A percentile compares a stretch with the other conserved stretches of the same genome.
Conservation (phyloP, 331 rosid genomes). For the Malus hybrid region DNA sequence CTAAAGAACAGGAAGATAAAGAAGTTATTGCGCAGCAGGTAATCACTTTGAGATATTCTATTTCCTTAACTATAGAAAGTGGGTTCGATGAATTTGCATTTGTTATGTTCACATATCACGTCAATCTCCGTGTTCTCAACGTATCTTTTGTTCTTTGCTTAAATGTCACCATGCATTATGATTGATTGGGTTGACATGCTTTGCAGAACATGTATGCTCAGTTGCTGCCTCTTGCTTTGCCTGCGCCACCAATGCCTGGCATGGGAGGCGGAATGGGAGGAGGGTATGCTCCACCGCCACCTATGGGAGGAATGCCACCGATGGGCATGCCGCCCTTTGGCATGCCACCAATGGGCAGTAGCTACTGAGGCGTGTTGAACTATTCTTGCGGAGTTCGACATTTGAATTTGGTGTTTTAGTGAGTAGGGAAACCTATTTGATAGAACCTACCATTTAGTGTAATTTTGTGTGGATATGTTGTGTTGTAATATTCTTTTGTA, state of each 20-base stretch:
- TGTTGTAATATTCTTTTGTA: conserved; percentile 68
- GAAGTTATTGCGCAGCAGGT: conserved; percentile 95
- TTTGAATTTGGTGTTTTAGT: conserved; percentile 11
- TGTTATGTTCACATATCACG: not conserved
- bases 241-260: conserved; percentile 97
- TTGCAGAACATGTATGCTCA: conserved; percentile 99
- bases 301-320: conserved; percentile 93
- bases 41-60: not conserved
- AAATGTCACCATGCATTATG: not conserved
- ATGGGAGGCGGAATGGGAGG: conserved; percentile 84
- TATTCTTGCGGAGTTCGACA: not conserved
- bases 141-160: not conserved
- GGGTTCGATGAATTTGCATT: not conserved
- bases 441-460: conserved; percentile 23
- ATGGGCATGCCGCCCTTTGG: conserved; percentile 80
- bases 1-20: conserved; percentile 82
- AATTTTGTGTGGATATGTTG: conserved; percentile 40
- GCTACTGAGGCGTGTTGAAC: conserved; percentile 41
- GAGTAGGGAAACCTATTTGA: conserved; percentile 16
- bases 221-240: conserved; percentile 92
- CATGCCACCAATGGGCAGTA: conserved; percentile 97
- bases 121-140: not conserved
- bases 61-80: not conserved
- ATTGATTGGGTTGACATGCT: not conserved
- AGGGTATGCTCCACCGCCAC: conserved; percentile 72